These are phyloP conservation scores for Corymbia citriodora DNA, from an alignment of 441 rosid genomes.

Conservation along the genomic window DNA sequence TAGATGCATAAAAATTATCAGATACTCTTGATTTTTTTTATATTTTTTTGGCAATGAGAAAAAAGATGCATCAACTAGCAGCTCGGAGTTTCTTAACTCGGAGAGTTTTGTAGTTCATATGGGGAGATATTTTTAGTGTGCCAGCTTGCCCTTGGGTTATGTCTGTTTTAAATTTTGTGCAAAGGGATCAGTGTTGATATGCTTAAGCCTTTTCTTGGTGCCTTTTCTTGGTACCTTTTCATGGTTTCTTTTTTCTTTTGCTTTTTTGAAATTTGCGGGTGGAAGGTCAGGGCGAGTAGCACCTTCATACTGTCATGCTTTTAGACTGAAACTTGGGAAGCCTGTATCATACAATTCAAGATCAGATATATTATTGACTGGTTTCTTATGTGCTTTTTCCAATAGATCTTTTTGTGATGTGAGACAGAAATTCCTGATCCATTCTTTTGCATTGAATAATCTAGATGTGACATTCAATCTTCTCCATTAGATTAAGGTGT, in stretches of 20 bases:
- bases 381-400: not conserved
- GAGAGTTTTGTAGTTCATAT: not conserved
- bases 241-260: not conserved
- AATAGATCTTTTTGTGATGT: not conserved
- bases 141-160: not conserved
- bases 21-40: not conserved
- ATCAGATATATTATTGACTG: not conserved
- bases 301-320: not conserved
- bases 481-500: not conserved
- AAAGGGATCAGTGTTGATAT: not conserved
- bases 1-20: not conserved
- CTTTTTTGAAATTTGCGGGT: not conserved
- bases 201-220: not conserved
- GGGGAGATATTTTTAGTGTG: not conserved
- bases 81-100: not conserved
- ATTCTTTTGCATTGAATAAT: not conserved
- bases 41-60: not conserved
- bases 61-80: not conserved
- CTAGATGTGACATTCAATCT: not conserved
- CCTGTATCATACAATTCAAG: not conserved
- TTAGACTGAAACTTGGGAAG: not conserved
- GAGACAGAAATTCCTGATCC: not conserved
- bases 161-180: not conserved
- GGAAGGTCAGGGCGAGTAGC: not conserved
- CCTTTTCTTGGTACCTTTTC: not conserved